These are phyloP conservation scores for Fermentozyma sake DNA, from an alignment of 1,139 yeast genomes.

Conservation along the genomic window DNA sequence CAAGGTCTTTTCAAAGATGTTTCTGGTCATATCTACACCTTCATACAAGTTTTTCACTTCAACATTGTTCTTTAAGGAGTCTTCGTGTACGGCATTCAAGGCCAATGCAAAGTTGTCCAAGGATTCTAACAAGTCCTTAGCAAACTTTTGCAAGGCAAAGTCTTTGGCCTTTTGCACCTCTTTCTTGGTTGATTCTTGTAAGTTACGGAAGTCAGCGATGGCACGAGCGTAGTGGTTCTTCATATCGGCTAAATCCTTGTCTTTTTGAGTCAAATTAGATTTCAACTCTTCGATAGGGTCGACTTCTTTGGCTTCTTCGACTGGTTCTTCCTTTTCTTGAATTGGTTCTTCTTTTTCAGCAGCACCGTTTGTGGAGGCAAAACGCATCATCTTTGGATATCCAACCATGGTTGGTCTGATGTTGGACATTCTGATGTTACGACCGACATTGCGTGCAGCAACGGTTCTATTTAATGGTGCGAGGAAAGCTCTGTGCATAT, in stretches of 20 bases:
- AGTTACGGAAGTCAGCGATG: slow-evolving; percentile 87
- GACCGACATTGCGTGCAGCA: slow-evolving; percentile 16
- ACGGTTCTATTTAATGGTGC: slow-evolving; percentile 22
- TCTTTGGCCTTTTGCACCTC: slow-evolving; percentile 86
- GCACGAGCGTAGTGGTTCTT: slow-evolving; percentile 82
- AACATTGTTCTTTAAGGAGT: slow-evolving; percentile 49
- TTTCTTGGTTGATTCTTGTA: slow-evolving; percentile 85
- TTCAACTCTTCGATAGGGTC: slow-evolving; percentile 40
- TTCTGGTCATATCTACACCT: slow-evolving; percentile 90
- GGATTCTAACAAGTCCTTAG: slow-evolving; percentile 85
- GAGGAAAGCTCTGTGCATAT: slow-evolving; percentile 31
- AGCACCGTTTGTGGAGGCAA: slow-evolving; percentile 22
- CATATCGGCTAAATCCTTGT: slow-evolving; percentile 75
- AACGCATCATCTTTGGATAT: slow-evolving; percentile 18
- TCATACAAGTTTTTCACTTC: slow-evolving; percentile 78
- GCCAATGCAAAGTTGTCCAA: slow-evolving; percentile 92
- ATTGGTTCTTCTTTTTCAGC: slow-evolving; percentile 12
- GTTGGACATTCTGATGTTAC: slow-evolving; percentile 12
- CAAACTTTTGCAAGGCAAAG: slow-evolving; percentile 89
- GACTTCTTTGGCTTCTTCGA: slow-evolving; percentile 11
- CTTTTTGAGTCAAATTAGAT: slow-evolving; percentile 59
- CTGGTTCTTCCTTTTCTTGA: slow-evolving; percentile 5
- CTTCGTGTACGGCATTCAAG: slow-evolving; percentile 68
- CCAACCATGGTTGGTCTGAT: slow-evolving; percentile 7
- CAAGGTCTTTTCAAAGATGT: slow-evolving; percentile 81